Evolutionary conservation across 2,329 filamentous ascomycete genomes (phyloP), one percentile per base, ranked within the genome.

Genomic region (Alternaria sp.): DNA sequence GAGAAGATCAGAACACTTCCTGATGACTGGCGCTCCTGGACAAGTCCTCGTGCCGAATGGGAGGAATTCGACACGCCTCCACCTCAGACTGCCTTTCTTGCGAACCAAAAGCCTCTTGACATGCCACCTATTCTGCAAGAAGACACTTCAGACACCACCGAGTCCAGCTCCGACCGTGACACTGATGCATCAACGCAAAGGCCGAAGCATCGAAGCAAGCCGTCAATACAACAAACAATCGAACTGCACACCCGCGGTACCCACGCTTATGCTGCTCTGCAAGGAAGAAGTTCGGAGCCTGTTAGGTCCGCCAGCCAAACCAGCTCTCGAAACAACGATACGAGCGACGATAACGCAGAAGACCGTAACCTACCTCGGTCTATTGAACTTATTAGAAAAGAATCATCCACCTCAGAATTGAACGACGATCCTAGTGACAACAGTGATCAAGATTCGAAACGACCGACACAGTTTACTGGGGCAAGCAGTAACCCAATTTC

Each of bases 1-100:
- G 63, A 65, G 78, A 74, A 68, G 64, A 64, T 52, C 65, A 63
- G 53, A 64, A 77, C 62, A 44, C 77, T 81, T 10, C 54, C 78
- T 9, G 66, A 75, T n/a, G 73, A 81, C 49, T 86, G 85, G 85
- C 79, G 82, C 50, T 76, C 77, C 26, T 75, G 72, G 49, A 74
- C 78, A 1, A 67, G 82, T 2, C 84, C 82, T 51, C 78, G 76
- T 44, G 76, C 79, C 17, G 77, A 81, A 31, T 86, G 85, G 84
- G 84, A 86, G 65, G 67, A 67, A n/a, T 58, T 63, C 37, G 48
- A 49, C 0, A 61, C 41, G 4, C 66, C 68, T 17, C 24, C 23
- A 7, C 49, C 60, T 3, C 63, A 33, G 3, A 23, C 21, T 48
- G 31, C 44, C 31, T 72, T 77, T 41, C 10, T 59, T 11, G 60